A percentile compares a stretch with the other conserved stretches of the same genome.
phyloP scores from a whole-genome alignment of 805 yeast species.

The Pichia insulana region DNA sequence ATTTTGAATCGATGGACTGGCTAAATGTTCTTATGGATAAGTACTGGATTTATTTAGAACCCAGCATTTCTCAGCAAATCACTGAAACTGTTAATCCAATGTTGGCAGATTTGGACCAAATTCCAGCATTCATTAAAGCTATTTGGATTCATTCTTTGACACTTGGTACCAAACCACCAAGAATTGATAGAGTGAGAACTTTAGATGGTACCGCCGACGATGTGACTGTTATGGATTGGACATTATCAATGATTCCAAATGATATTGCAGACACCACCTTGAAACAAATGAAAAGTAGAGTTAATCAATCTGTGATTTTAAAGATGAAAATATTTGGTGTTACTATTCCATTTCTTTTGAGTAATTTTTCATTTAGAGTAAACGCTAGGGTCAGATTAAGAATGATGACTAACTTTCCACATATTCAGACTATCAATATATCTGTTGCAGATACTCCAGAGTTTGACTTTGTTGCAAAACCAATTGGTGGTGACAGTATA shows the following conservation, averaged over 20 bases:
- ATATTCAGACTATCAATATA: slow-evolving; percentile 81
- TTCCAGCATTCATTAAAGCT: slow-evolving; percentile 76
- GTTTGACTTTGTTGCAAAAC: slow-evolving; percentile 72
- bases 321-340: slow-evolving; percentile 79
- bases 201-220: slow-evolving; percentile 85
- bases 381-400: slow-evolving; percentile 73
- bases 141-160: slow-evolving; percentile 86
- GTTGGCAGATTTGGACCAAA: slow-evolving; percentile 57
- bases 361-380: slow-evolving; percentile 70
- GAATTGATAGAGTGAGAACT: slow-evolving; percentile 85
- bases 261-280: slow-evolving; percentile 74
- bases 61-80: slow-evolving; percentile 77
- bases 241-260: slow-evolving; percentile 86
- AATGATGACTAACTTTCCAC: slow-evolving; percentile 89
- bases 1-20: slow-evolving; percentile 95
- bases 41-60: slow-evolving; percentile 89
- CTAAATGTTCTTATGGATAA: slow-evolving; percentile 79
- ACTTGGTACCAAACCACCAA: slow-evolving; percentile 90
- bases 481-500: slow-evolving; percentile 67
- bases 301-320: slow-evolving; percentile 72
- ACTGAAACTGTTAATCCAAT: slow-evolving; percentile 80
- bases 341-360: slow-evolving; percentile 69
- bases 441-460: slow-evolving; percentile 81
- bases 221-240: slow-evolving; percentile 97
- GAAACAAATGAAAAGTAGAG: slow-evolving; percentile 75